Conservation (phyloP, 2,329 filamentous ascomycete genomes). For the Exophiala aquamarina region DNA sequence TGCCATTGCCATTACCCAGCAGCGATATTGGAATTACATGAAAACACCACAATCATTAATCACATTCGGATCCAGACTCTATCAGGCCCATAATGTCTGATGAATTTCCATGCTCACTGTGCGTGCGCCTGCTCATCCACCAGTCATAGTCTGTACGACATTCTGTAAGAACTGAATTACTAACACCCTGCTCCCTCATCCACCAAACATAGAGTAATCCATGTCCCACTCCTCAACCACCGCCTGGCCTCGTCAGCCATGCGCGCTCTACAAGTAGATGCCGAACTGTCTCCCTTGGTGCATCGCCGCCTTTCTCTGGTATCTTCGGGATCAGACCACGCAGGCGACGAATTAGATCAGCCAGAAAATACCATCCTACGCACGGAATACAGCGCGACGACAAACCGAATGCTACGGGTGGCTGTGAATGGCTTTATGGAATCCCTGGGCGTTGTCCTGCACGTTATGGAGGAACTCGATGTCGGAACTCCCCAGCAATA, state of each 20-base stretch:
- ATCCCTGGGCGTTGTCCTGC: conserved; percentile 76
- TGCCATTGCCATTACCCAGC: too few relatives aligned
- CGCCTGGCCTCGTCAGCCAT: conserved; percentile 76
- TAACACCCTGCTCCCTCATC: conserved; percentile 2
- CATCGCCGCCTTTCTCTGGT: conserved; percentile 66
- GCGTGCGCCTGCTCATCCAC: background rate
- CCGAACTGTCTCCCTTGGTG: conserved; percentile 84
- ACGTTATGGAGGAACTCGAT: conserved; percentile 89
- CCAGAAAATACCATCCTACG: conserved; percentile 58
- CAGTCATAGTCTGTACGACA: too few relatives aligned
- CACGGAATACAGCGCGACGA: conserved; percentile 80
- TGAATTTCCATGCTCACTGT: conserved; percentile 43
- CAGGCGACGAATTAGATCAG: conserved; percentile 28
- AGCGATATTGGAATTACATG: too few relatives aligned
- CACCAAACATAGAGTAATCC: conserved; percentile 62
- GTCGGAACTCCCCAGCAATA: conserved; percentile 82
- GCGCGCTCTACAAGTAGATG: conserved; percentile 76
- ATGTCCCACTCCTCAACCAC: conserved; percentile 76
- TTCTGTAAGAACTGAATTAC: too few relatives aligned
- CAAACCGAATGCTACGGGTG: conserved; percentile 94
- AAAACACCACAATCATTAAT: too few relatives aligned
- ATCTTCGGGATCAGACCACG: conserved; percentile 25
- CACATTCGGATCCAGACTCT: conserved; percentile 30
- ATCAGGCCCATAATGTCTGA: conserved; percentile 10
- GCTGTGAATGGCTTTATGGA: conserved; percentile 97